Conservation (phyloP, 2,329 filamentous ascomycete species). For the Penicillium capsulatum region DNA sequence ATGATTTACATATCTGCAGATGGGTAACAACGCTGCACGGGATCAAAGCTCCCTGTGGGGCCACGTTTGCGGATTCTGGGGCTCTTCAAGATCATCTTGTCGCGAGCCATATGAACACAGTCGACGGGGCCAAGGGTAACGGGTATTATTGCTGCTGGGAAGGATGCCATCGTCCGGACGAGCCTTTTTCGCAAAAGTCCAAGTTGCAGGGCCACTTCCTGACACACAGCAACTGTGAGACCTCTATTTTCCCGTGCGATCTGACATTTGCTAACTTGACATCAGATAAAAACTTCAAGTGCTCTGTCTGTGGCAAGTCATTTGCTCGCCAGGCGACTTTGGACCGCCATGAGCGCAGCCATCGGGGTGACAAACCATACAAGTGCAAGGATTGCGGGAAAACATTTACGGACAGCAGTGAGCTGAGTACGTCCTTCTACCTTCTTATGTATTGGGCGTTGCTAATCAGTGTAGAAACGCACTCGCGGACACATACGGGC, state of each 20-base stretch:
- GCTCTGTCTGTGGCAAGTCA: conserved; percentile 39
- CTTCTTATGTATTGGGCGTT: neutral
- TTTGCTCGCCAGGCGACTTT: conserved; percentile 44
- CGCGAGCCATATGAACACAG: conserved; percentile 34
- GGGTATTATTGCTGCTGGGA: conserved; percentile 45
- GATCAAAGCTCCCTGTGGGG: conserved; percentile 32
- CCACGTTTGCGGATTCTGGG: conserved; percentile 33
- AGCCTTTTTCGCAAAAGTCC: conserved; percentile 45
- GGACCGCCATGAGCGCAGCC: conserved; percentile 43
- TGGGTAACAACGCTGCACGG: conserved; percentile 31
- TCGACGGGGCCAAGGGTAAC: conserved; percentile 37
- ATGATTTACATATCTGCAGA: conserved; percentile 37
- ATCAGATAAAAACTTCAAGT: conserved; percentile 42
- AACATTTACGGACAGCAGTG: conserved; percentile 44
- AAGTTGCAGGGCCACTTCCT: conserved; percentile 45
- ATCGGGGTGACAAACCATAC: conserved; percentile 44
- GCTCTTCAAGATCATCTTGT: conserved; percentile 41
- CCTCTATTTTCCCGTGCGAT: neutral
- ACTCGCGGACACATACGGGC: conserved; percentile 42
- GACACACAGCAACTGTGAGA: conserved; percentile 44
- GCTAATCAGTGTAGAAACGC: conserved; percentile 38
- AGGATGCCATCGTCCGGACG: conserved; percentile 40
- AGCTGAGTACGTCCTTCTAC: conserved; percentile 34
- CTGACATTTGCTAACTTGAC: conserved; percentile 5
- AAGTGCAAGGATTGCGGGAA: conserved; percentile 41